Percentiles rank a stretch among this genome's conserved stretches.
These are phyloP conservation scores for Claviceps sp. DNA, from an alignment of 2,329 filamentous ascomycete species.

Conservation along the genomic window DNA sequence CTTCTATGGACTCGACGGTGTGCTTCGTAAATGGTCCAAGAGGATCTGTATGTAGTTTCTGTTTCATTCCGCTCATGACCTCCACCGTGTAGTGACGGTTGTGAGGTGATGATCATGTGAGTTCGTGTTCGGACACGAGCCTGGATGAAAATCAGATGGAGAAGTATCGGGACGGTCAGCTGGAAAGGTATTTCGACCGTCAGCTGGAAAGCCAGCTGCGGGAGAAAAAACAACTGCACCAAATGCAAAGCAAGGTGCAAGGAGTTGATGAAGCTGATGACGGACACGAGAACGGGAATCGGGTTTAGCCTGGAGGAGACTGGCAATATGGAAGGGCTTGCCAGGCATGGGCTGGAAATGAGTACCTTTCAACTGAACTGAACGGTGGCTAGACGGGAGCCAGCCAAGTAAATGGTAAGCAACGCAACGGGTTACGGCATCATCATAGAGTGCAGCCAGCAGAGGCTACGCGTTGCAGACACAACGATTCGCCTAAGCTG, in stretches of 20 bases:
- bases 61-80: slow-evolving; percentile 1
- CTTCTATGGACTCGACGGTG: neutral
- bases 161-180: neutral
- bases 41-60: slow-evolving; percentile 23
- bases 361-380: neutral
- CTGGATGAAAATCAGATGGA: neutral
- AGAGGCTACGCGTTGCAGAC: neutral
- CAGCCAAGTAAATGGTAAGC: neutral
- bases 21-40: slow-evolving; percentile 22
- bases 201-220: neutral
- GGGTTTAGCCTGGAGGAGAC: neutral
- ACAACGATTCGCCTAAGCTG: neutral
- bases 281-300: neutral
- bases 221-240: neutral
- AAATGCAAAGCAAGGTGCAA: neutral
- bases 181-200: neutral
- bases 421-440: neutral
- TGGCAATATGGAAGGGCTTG: neutral
- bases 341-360: neutral
- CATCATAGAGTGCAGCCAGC: slow-evolving; percentile 1
- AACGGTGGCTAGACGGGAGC: neutral
- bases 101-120: neutral
- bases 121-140: neutral
- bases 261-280: neutral
- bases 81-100: slow-evolving; percentile 1